Evolutionary conservation across 2,329 filamentous ascomycete genomes (phyloP).

Genomic region (Colletotrichum falcatum): DNA sequence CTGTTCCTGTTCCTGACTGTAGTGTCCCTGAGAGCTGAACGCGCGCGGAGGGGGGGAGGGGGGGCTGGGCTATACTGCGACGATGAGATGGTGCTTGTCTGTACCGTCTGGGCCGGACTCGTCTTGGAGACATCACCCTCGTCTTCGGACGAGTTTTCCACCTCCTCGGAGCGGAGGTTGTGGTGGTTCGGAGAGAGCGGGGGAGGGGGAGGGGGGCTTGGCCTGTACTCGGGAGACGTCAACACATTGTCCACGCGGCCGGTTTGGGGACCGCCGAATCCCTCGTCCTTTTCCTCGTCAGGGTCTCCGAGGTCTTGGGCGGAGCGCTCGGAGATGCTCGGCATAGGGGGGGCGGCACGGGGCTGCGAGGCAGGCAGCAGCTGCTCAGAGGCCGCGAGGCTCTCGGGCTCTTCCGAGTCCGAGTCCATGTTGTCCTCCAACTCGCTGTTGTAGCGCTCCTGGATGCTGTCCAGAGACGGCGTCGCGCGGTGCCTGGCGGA

Average conservation of each 20-base stretch:
- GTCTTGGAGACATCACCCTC: not conserved
- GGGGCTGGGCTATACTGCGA: constrained; percentile 14
- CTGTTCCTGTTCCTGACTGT: not conserved
- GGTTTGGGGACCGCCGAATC: not conserved
- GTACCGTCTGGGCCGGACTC: not conserved
- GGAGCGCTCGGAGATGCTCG: constrained; percentile 33
- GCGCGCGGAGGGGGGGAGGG: not conserved
- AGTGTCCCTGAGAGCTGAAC: constrained; percentile 16
- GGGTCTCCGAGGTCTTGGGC: constrained; percentile 10
- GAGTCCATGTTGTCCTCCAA: constrained; percentile 38
- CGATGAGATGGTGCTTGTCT: not conserved
- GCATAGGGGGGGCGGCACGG: constrained; percentile 4
- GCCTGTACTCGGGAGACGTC: constrained; percentile 26
- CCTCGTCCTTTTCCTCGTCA: constrained; percentile 9
- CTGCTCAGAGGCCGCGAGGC: constrained; percentile 27
- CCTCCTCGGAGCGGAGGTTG: not conserved
- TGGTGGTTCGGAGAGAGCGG: not conserved
- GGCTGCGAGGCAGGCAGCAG: constrained; percentile 16
- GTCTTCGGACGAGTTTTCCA: constrained; percentile 20
- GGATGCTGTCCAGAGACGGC: constrained; percentile 23
- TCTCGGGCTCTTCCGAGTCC: constrained; percentile 33
- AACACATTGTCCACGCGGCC: constrained; percentile 7
- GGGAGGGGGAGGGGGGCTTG: constrained; percentile 10
- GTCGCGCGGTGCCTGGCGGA: constrained; percentile 1
- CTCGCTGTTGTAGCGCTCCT: constrained; percentile 40